Base-by-base conservation (phyloP, 441 rosid genomes). In the Geranium incanum region DNA sequence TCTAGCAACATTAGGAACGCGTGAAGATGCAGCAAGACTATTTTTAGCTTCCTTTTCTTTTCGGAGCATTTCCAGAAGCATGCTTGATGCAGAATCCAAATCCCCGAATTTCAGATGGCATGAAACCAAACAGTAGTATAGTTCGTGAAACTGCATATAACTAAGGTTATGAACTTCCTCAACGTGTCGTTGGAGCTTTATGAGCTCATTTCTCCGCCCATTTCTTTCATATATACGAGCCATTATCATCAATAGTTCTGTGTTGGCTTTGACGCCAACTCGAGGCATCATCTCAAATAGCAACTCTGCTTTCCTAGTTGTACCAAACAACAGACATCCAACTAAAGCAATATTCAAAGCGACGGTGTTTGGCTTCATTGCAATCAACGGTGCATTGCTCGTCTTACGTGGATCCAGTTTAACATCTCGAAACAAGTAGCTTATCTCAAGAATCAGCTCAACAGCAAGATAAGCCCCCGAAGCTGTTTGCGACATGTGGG, bases 221-320 rank as follows among this genome's bases (percentile, higher is more conserved):
- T 93, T 93, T 80, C 93, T 87, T 85, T 88, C 93, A 72, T 88
- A 88, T 81, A 88, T 83, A 64, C 83, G 93, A n/a, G 97, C 93
- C 93, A 88, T 88, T 50, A 82, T 82, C 9, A 89, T 80, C 75
- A 89, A 83, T 74, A 89, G 79, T 68, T 80, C 78, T 33, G 90
- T 81, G 70, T 93, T 83, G 28, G 87, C 84, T 76, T 82, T 88
- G 67, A 88, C 80, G 76, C 82, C 83, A 4, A 91, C 78, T 71
- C 80, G 83, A 4, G 93, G 93, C 84, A 88, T 84, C 88, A 91
- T 83, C 72, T 89, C 90, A n/a, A 93, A 81, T 45, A 93, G 95
- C 83, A 87, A 79, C 83, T 91, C 98, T 7, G 96, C 95, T 83
- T 93, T 93, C 72, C 97, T 84, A 18, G 96, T 85, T 64, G 82